These are phyloP conservation scores for Withania somnifera DNA, from an alignment of 305 asterid species.

Conservation along the genomic window DNA sequence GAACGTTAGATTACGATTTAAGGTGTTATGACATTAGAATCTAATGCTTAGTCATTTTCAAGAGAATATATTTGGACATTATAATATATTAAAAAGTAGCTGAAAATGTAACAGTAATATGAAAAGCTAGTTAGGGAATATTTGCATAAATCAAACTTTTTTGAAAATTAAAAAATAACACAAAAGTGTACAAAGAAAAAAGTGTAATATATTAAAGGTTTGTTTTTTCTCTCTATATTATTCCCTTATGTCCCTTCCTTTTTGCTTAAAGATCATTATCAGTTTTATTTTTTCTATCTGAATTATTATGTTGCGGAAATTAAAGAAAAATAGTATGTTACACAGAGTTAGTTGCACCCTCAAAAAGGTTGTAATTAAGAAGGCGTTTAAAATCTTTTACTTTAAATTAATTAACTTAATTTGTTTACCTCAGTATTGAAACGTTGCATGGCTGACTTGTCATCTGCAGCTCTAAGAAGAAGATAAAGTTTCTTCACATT, in stretches of 20 bases:
- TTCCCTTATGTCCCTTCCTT: not conserved
- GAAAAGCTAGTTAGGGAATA: not conserved
- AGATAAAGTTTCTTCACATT: constrained; percentile 64
- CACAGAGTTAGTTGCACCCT: not conserved
- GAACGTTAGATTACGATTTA: too few species aligned
- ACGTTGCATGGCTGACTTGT: constrained; percentile 45
- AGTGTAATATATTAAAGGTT: not conserved
- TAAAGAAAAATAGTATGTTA: too few species aligned
- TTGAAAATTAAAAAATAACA: not conserved
- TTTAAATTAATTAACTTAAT: not conserved
- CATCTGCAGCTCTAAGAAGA: constrained; percentile 56
- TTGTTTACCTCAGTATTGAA: constrained; percentile 44
- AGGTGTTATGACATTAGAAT: too few species aligned
- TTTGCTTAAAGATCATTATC: not conserved
- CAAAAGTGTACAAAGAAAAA: not conserved
- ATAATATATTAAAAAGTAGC: too few species aligned
- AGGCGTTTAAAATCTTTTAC: not conserved
- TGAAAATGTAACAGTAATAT: not conserved
- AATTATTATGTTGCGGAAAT: not conserved
- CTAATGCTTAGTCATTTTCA: not conserved
- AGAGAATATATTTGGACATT: not conserved
- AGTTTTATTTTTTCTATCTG: not conserved
- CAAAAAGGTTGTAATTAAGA: not conserved
- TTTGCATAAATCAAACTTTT: not conserved
- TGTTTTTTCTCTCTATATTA: too few species aligned